Evolutionary conservation across 306 rosid genomes (phyloP), one percentile per base, ranked within the genome.

Genomic region (Dalbergia oliveri): DNA sequence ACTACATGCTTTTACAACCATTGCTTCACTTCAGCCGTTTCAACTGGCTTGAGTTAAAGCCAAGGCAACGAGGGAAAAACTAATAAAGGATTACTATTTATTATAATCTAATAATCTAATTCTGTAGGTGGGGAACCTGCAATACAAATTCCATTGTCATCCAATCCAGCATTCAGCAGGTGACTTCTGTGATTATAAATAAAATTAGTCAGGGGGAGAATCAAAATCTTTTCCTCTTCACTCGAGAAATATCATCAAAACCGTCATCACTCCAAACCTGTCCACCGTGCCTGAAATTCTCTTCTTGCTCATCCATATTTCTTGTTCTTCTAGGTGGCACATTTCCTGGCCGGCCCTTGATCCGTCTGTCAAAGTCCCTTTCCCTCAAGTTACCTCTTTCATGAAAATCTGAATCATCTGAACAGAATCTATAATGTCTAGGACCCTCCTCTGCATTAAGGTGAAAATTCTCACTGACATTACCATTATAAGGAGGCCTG

Each of bases 201-300:
- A 5, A 31, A 13, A 51, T 50, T 53, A n/a, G 15, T 5, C 26
- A 44, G 16, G 9, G 59, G 23, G 10, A 4, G 60, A 51, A 75
- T 91, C 88, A 91, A 87, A 87, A 91, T 76, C 94, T 87, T 85
- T 91, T 89, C 76, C 97, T 92, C 81, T 89, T 94, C 37, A 87
- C 88, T 39, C 92, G 84, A 2, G 97, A 88, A 11, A 87, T 83
- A 11, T 88, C 97, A 76, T 89, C 94, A 86, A 89, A 88, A 61
- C 89, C 82, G 35, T 84, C 90, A 73, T 86, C 90, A 69, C 87
- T 88, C 99, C 97, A 91, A 61, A 80, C 86, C 63, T 88, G 97
- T 34, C 93, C 88, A 79, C 87, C 86, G 14, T 88, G 88, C 82
- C 97, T 85, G 86, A 80, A 92, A 84, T 88, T 90, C 51, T 78